Evolutionary conservation across 495 filamentous ascomycete genomes (phyloP), one percentile per base, ranked within the genome.

Genomic region (Podospora fimiseda): DNA sequence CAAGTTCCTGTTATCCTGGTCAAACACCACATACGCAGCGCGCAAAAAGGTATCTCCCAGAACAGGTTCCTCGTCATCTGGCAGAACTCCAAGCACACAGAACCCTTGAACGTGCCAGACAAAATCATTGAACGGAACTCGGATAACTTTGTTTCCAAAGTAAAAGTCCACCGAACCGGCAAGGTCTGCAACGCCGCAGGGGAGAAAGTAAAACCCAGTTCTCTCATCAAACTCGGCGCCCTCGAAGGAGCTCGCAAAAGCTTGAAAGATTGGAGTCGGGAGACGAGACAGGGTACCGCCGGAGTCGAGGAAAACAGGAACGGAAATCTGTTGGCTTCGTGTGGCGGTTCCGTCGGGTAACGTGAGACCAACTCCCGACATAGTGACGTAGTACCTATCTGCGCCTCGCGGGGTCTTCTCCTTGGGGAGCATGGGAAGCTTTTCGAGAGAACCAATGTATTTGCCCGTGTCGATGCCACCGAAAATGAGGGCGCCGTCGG

Each of bases 381-480:
- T 46, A 1, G 43, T 54, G 38, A 65, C 52, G 55, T 58, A 67
- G 56, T 67, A 69, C 2, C 66, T 48, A 56, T 67, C 51, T 0
- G 52, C 52, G 48, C 64, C 62, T 0, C 19, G 3, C 0, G 61
- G 61, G 65, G 73, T 48, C 71, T 69, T 19, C 0, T 46, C 16
- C 0, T 22, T 55, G 39, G 51, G 14, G n/a, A 64, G 56, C 20
- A 93, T 74, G 30, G 70, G 70, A 8, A 75, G 59, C 19, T 68
- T 72, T 23, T 52, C 66, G 2, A 94, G 74, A 1, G 67, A 27
- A 23, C 87, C 88, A 15, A 72, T 71, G 62, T 81, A 93, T 57
- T 89, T 91, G 43, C 74, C 56, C n/a, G 59, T 61, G 62, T 94
- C 81, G 36, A 94, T 70, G 27, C 89, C 89, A 16, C 89, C 89